Base-by-base conservation (phyloP, 352 stramenopile genomes). In the Phytophthora uliginosa region DNA sequence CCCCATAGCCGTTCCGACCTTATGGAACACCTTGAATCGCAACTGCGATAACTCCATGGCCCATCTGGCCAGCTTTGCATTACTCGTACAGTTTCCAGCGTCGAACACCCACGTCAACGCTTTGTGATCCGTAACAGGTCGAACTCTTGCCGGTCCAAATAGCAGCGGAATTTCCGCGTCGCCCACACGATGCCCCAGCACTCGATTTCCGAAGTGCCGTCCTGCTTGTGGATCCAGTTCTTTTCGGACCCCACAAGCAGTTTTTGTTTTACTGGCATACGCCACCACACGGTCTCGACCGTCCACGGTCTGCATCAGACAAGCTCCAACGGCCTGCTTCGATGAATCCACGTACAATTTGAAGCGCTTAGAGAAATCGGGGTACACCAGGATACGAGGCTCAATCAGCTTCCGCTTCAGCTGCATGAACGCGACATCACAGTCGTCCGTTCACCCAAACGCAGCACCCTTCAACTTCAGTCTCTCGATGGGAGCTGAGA, bases 11-110 rank as follows among this genome's bases (percentile, higher is more conserved):
- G 33, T 66, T 20, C 48, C 48, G 9, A 48, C 18, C 10, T 59
- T 59, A 20, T 54, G 60, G 20, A 53, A 33, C 7, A 66, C 48
- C 22, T 59, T 59, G 34, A 59, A 59, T 20, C 36, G 48, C 12
- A 66, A 10, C 31, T 66, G 45, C 1, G 60, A 66, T 0, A 59
- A 22, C 17, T 66, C 60, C 60, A 59, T 59, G 1, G 34, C 48
- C 48, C 24, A 26, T 2, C 24, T 26, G 24, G 24, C 24, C 24
- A 8, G 50, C 6, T 36, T 36, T 36, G 5, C 31, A 18, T 66
- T 66, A 7, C 10, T 36, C 9, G 31, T 36, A 2, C 31, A 2
- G 8, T 36, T 36, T 36, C 31, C 31, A 2, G 31, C 31, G 31
- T 36, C 31, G 8, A 36, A 36, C 31, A 36, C 31, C 31, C 31